Percentiles rank a stretch among this genome's conserved stretches.
Conservation (phyloP, 2,329 filamentous ascomycete species). For the Nectriaceae sp. region DNA sequence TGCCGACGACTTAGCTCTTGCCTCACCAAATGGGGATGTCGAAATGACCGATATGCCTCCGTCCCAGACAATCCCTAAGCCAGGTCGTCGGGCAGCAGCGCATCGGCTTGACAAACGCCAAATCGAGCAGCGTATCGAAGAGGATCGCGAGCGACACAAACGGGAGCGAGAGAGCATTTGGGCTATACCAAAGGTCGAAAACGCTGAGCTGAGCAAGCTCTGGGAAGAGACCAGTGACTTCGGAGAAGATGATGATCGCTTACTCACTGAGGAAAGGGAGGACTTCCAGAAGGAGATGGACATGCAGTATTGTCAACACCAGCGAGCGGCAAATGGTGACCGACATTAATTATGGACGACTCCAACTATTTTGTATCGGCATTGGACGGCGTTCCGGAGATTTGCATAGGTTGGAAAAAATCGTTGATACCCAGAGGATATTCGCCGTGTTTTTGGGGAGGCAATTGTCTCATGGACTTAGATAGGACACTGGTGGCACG, state of each 20-base stretch:
- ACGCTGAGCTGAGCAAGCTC: constrained; percentile 74
- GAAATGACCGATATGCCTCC: constrained; percentile 44
- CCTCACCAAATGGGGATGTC: constrained; percentile 49
- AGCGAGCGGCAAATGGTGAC: constrained; percentile 34
- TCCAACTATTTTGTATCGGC: not conserved
- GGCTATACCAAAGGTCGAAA: constrained; percentile 69
- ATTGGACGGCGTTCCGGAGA: constrained; percentile 34
- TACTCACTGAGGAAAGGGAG: constrained; percentile 71
- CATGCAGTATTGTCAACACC: constrained; percentile 43
- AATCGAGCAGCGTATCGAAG: constrained; percentile 94
- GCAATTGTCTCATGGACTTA: constrained; percentile 2
- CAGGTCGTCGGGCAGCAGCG: constrained; percentile 33
- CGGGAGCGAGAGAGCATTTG: constrained; percentile 88
- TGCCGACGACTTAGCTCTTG: constrained; percentile 55
- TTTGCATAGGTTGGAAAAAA: constrained; percentile 17
- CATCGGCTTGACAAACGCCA: constrained; percentile 75
- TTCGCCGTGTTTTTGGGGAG: not conserved
- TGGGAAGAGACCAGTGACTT: constrained; percentile 88
- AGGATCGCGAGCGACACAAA: constrained; percentile 95
- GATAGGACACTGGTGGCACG: constrained; percentile 1
- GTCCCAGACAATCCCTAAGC: constrained; percentile 42
- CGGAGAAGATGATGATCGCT: constrained; percentile 81
- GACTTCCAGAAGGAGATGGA: constrained; percentile 49
- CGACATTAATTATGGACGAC: constrained; percentile 16
- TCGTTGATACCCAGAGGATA: constrained; percentile 33